Conservation (phyloP, 2,329 filamentous ascomycete genomes). For the Xylariaceae sp. region DNA sequence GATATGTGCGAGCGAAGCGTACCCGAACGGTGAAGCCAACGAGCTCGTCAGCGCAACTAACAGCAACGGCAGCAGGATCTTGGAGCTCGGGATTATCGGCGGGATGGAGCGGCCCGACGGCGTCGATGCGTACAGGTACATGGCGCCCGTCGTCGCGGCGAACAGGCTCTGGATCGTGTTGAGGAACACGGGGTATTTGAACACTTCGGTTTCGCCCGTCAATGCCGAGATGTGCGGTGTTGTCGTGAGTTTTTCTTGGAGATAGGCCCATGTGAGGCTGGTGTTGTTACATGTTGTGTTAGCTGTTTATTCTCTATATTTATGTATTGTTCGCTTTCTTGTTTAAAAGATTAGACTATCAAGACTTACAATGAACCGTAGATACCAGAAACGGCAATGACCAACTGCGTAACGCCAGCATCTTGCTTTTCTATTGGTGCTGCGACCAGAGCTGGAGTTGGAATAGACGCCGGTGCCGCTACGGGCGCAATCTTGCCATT, state of each 20-base stretch:
- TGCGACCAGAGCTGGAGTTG: constrained; percentile 1
- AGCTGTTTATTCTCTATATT: constrained; percentile 2
- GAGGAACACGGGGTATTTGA: constrained; percentile 90
- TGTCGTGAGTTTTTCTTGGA: constrained; percentile 96
- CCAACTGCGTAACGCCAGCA: constrained; percentile 68
- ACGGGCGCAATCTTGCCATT: too few relatives aligned
- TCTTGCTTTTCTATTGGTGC: constrained; percentile 37
- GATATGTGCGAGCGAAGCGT: constrained; percentile 86
- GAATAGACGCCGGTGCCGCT: constrained; percentile 13
- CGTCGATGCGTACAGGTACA: constrained; percentile 72
- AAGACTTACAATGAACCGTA: constrained; percentile 85
- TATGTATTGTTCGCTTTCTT: too few relatives aligned
- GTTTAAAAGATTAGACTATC: too few relatives aligned
- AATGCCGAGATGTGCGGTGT: constrained; percentile 71
- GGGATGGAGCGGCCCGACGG: constrained; percentile 45
- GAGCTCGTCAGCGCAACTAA: constrained; percentile 85
- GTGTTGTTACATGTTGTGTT: background rate
- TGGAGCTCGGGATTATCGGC: constrained; percentile 70
- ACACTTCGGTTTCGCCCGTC: constrained; percentile 67
- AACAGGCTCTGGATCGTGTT: constrained; percentile 94
- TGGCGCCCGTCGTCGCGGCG: constrained; percentile 73
- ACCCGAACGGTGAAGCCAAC: constrained; percentile 91
- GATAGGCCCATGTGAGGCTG: constrained; percentile 89
- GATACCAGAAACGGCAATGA: constrained; percentile 88
- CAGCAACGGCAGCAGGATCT: constrained; percentile 72